A percentile compares a stretch with the other conserved stretches of the same genome.
phyloP scores from a whole-genome alignment of 495 filamentous ascomycete species.

The Lophiotrema nucula region DNA sequence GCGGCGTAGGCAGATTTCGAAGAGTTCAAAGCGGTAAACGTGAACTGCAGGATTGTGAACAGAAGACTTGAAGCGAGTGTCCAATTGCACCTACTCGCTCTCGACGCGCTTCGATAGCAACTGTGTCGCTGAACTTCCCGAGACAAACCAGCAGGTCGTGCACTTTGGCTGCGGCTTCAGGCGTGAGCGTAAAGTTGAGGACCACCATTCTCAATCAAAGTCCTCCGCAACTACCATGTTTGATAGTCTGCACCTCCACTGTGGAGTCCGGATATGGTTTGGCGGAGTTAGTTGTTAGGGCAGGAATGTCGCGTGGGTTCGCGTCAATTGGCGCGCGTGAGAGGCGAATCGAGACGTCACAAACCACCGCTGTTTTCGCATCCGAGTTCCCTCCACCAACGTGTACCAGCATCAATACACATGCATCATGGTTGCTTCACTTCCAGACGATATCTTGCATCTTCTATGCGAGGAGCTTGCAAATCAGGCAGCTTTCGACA shows the following conservation, averaged over 20 bases:
- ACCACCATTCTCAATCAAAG: conserved; percentile 60
- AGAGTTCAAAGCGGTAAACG: conserved; percentile 81
- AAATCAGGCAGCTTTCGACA: conserved; percentile 51
- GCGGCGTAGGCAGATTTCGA: conserved; percentile 90
- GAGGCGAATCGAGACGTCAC: not conserved
- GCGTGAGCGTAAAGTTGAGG: conserved; percentile 75
- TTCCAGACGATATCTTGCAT: conserved; percentile 62
- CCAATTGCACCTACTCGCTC: conserved; percentile 59
- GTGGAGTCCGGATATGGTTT: too few species aligned
- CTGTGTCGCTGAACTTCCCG: conserved; percentile 86
- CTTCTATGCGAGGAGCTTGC: conserved; percentile 59
- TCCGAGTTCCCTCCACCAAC: too few species aligned
- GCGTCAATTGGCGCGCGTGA: not conserved
- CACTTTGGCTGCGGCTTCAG: conserved; percentile 68
- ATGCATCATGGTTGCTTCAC: conserved; percentile 33
- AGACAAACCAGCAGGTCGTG: conserved; percentile 86
- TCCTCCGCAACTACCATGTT: too few species aligned
- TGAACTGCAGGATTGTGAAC: conserved; percentile 55
- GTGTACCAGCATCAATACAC: not conserved
- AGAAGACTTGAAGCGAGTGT: conserved; percentile 4
- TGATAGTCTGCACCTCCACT: not conserved
- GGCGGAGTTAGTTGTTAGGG: not conserved
- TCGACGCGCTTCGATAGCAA: conserved; percentile 78
- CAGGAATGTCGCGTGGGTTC: not conserved
- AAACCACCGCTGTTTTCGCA: too few species aligned